Percentiles rank a stretch among this genome's conserved stretches.
phyloP scores from a whole-genome alignment of 2,329 filamentous ascomycete genomes.

The Ceratocystis diversiconidia region DNA sequence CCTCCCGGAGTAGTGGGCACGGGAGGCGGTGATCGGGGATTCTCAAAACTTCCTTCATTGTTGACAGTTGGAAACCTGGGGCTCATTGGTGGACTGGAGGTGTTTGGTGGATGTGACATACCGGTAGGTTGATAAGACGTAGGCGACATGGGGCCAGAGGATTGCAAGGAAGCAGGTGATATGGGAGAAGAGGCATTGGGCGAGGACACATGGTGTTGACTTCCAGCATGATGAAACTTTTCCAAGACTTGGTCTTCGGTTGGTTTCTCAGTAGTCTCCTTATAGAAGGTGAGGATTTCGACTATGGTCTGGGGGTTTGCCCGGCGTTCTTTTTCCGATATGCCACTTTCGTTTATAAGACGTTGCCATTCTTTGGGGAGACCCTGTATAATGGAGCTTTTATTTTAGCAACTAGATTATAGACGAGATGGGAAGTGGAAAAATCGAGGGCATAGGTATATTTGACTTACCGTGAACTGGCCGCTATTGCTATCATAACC shows the following conservation, averaged over 20 bases:
- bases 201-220: constrained; percentile 34
- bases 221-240: constrained; percentile 73
- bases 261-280: constrained; percentile 71
- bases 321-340: constrained; percentile 88
- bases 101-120: constrained; percentile 34
- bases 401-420: not conserved
- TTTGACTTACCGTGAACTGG: constrained; percentile 67
- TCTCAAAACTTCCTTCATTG: constrained; percentile 90
- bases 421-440: not conserved
- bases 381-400: constrained; percentile 41
- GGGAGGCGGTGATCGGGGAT: constrained; percentile 82
- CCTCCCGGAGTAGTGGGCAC: constrained; percentile 44
- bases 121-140: constrained; percentile 41
- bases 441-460: constrained; percentile 16
- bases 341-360: constrained; percentile 86
- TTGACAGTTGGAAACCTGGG: constrained; percentile 74
- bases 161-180: constrained; percentile 31
- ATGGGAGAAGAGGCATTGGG: constrained; percentile 27
- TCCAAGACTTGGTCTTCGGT: constrained; percentile 83
- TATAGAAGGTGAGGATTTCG: constrained; percentile 93
- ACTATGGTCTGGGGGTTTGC: constrained; percentile 92
- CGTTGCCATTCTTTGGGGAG: constrained; percentile 97
- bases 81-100: constrained; percentile 67
- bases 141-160: constrained; percentile 32
- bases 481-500: constrained; percentile 93